A percentile compares a stretch with the other conserved stretches of the same genome.
phyloP scores from a whole-genome alignment of 1,139 yeast species.

The Kazachstania sp. region DNA sequence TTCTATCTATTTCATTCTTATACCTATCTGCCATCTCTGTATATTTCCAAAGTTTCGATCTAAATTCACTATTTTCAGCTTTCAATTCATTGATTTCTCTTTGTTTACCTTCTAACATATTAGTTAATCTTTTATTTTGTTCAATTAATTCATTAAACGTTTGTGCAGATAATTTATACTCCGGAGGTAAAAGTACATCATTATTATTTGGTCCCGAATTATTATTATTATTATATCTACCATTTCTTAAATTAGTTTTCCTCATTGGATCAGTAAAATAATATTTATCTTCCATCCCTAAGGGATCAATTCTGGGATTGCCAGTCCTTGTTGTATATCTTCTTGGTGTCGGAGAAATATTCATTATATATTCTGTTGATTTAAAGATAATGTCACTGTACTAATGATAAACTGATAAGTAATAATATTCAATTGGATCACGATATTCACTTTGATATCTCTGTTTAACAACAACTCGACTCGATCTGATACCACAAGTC shows the following conservation, averaged over 20 bases:
- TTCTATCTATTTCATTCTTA: conserved; percentile 6
- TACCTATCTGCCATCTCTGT: conserved; percentile 3
- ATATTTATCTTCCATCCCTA: conserved; percentile 1
- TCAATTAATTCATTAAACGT: conserved; percentile 2
- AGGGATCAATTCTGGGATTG: background rate
- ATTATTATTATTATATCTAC: background rate
- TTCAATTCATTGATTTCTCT: conserved; percentile 4
- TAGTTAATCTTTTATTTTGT: conserved; percentile 4
- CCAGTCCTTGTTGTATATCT: conserved; percentile 13
- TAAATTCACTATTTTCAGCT: conserved; percentile 4
- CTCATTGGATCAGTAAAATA: conserved; percentile 5
- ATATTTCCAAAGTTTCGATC: conserved; percentile 5
- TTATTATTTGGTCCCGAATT: too few relatives aligned
- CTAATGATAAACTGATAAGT: too few relatives aligned
- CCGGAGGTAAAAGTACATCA: conserved; percentile 3
- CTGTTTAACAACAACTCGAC: too few relatives aligned
- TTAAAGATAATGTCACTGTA: too few relatives aligned
- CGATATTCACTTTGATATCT: too few relatives aligned
- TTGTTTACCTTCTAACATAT: conserved; percentile 1
- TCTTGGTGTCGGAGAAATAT: conserved; percentile 20
- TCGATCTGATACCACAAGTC: too few relatives aligned
- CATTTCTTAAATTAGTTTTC: background rate
- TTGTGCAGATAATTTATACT: conserved; percentile 6
- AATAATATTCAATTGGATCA: too few relatives aligned
- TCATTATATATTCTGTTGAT: conserved; percentile 6